Evolutionary conservation across 2,329 filamentous ascomycete genomes (phyloP), one percentile per base, ranked within the genome.

Genomic region (Colletotrichum sidae): DNA sequence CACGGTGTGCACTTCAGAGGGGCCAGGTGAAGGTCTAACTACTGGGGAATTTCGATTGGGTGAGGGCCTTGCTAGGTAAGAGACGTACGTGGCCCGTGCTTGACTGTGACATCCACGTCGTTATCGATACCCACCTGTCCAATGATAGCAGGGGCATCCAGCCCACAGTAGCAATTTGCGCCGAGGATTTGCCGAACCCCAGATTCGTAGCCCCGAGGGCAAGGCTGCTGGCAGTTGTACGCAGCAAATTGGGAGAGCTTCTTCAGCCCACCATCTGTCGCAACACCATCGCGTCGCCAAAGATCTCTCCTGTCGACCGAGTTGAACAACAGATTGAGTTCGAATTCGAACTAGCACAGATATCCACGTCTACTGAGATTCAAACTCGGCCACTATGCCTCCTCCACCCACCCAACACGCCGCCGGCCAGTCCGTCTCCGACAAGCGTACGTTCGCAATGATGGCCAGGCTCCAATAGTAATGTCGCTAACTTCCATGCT

Each of bases 391-490:
- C 34, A 62, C 6, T 38, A 81, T 81, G 80, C 80, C 80, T 75
- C 79, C 80, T 47, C 77, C 81, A 65, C 74, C 79, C 51, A 72
- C 76, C 41, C 75, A 80, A 39, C 74, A 76, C 55, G 69, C 68
- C 46, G 76, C 74, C 79, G 84, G 83, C 69, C 83, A 81, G 37
- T 86, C 84, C 49, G 84, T 79, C 65, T 74, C 84, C 67, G 85
- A 88, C 75, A 88, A 88, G 78, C 77, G 85, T 87, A 81, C 65
- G 74, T 25, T 25, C 25, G 5, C 4, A 25, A 25, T 25, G 4
- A 25, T 25, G 25, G 25, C 25, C 25, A 25, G 25, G 25, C 25
- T 25, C 4, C 25, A 25, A 25, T 5, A 5, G 25, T 4, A 25
- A 25, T 5, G 25, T 25, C 25, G 25, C 25, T 25, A 25, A 25